Conservation (phyloP, 768 basidiomycete species). For the Strobilomyces confusus region DNA sequence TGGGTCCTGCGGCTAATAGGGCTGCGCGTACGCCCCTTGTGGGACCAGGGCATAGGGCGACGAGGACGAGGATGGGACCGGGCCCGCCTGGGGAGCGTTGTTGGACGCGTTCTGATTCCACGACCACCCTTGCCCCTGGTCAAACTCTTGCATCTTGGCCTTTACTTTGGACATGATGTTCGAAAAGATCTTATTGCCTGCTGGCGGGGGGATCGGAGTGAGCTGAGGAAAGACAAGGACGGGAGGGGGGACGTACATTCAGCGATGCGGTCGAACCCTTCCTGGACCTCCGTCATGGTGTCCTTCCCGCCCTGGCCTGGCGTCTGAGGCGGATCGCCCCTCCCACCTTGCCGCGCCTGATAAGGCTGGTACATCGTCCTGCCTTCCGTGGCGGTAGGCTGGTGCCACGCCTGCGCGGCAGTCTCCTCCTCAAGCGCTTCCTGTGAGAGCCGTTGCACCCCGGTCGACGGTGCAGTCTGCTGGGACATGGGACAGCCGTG, state of each 20-base stretch:
- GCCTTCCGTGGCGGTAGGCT: too few relatives aligned
- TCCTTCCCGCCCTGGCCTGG: constrained; percentile 33
- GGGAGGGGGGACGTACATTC: constrained; percentile 52
- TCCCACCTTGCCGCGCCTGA: too few relatives aligned
- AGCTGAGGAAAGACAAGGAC: not conserved
- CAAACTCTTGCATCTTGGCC: constrained; percentile 80
- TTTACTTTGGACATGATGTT: constrained; percentile 71
- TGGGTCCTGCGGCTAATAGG: not conserved
- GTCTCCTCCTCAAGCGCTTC: too few relatives aligned
- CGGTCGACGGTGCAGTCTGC: too few relatives aligned
- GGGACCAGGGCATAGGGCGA: not conserved
- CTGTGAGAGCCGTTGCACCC: too few relatives aligned
- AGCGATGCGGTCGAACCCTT: constrained; percentile 71
- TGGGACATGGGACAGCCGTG: too few relatives aligned
- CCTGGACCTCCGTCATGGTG: constrained; percentile 64
- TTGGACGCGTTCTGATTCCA: constrained; percentile 10
- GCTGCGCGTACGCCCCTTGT: constrained; percentile 7
- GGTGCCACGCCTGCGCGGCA: too few relatives aligned
- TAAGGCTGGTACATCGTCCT: too few relatives aligned
- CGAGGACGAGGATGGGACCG: not conserved
- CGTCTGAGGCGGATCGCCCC: too few relatives aligned
- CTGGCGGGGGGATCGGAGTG: constrained; percentile 30
- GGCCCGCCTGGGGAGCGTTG: not conserved
- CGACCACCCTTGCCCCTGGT: constrained; percentile 38
- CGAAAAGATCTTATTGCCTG: constrained; percentile 76